phyloP scores from a whole-genome alignment of 1,284 basidiomycete species.

The Gymnopus androsaceus region DNA sequence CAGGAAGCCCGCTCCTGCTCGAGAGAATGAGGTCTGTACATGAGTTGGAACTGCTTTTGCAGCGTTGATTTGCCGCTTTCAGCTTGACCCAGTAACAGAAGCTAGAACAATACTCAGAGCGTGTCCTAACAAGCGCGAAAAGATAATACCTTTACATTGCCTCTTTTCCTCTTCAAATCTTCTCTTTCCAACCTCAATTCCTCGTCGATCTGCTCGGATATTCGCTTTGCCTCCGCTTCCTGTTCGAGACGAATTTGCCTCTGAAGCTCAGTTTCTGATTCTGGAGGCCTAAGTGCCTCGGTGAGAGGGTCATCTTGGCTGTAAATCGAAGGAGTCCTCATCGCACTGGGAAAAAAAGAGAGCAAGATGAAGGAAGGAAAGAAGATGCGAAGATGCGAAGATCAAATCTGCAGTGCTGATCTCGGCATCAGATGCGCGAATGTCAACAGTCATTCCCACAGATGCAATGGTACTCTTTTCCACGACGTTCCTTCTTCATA shows the following conservation, averaged over 20 bases:
- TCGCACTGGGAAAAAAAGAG: slow-evolving; percentile 27
- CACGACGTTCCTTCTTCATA: slow-evolving; percentile 11
- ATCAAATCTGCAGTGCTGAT: not conserved
- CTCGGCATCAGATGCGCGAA: not conserved
- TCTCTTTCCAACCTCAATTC: slow-evolving; percentile 70
- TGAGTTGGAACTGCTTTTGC: slow-evolving; percentile 84
- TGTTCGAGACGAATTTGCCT: slow-evolving; percentile 56
- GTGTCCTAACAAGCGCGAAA: slow-evolving; percentile 14
- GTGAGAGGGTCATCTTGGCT: slow-evolving; percentile 75
- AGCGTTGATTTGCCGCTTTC: slow-evolving; percentile 83
- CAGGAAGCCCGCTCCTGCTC: slow-evolving; percentile 79
- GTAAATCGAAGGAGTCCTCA: slow-evolving; percentile 67
- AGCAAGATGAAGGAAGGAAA: slow-evolving; percentile 19
- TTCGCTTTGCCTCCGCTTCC: slow-evolving; percentile 71
- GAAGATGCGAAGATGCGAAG: not conserved
- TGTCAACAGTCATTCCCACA: no score
- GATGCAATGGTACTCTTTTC: slow-evolving; percentile 2
- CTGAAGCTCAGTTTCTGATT: slow-evolving; percentile 66
- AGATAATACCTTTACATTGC: slow-evolving; percentile 69
- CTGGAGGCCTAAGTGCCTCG: slow-evolving; percentile 64
- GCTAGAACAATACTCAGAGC: slow-evolving; percentile 38
- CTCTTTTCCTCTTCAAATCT: slow-evolving; percentile 58
- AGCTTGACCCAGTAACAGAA: slow-evolving; percentile 77
- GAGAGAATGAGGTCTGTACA: slow-evolving; percentile 76
- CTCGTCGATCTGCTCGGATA: slow-evolving; percentile 80